Conservation (phyloP, 1,139 yeast genomes). For the Ogataea hybrid region DNA sequence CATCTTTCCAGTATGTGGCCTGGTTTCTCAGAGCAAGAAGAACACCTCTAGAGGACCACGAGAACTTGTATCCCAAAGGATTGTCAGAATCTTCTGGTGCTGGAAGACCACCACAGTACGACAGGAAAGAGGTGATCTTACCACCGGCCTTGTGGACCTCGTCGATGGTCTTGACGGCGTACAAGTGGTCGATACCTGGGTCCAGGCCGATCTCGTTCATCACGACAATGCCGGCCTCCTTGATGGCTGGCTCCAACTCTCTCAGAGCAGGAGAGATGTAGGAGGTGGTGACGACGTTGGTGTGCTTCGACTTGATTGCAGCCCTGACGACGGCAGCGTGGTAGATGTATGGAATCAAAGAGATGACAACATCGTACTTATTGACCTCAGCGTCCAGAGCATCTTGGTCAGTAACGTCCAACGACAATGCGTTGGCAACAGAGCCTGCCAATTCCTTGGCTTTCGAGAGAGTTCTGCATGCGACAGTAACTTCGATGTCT, state of each 20-base stretch:
- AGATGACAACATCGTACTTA: slow-evolving; percentile 80
- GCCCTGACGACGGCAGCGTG: slow-evolving; percentile 92
- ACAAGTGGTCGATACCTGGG: slow-evolving; percentile 97
- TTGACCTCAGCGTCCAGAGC: slow-evolving; percentile 78
- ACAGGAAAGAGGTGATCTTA: slow-evolving; percentile 87
- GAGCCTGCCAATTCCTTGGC: slow-evolving; percentile 86
- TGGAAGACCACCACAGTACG: slow-evolving; percentile 98
- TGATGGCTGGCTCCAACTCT: slow-evolving; percentile 74
- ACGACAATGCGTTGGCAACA: slow-evolving; percentile 75
- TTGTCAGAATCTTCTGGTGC: slow-evolving; percentile 97
- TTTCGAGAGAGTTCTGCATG: slow-evolving; percentile 85
- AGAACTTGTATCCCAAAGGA: slow-evolving; percentile 97
- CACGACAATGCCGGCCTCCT: slow-evolving; percentile 83
- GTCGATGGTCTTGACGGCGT: slow-evolving; percentile 96
- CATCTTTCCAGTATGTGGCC: slow-evolving; percentile 87
- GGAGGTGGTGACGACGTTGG: slow-evolving; percentile 93
- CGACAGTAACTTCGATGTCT: slow-evolving; percentile 88
- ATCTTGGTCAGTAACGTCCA: slow-evolving; percentile 79
- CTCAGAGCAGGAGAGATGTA: slow-evolving; percentile 91
- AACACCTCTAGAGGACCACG: slow-evolving; percentile 99
- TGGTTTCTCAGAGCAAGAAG: slow-evolving; percentile 90
- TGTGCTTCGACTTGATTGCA: slow-evolving; percentile 81
- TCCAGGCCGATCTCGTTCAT: slow-evolving; percentile 96
- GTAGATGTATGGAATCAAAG: slow-evolving; percentile 93
- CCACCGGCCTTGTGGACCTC: slow-evolving; percentile 93